Percentiles rank a stretch among this genome's conserved stretches.
phyloP scores from a whole-genome alignment of 352 stramenopile genomes.

The Globisporangium irregulare region DNA sequence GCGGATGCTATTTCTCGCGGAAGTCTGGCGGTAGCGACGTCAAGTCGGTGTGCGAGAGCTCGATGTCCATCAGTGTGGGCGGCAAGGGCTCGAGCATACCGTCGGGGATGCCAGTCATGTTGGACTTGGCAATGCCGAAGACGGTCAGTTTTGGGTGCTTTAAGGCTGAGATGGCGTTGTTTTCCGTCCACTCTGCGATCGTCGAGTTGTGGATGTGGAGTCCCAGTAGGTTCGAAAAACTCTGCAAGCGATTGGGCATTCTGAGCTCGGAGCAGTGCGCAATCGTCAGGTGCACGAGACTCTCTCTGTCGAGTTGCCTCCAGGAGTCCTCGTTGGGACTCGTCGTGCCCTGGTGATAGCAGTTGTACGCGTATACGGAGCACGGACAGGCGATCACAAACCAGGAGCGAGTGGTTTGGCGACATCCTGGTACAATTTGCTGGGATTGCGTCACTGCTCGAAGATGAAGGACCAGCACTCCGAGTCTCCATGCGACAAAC shows the following conservation, averaged over 20 bases:
- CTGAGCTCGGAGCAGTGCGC: constrained; percentile 9
- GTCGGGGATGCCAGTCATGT: constrained; percentile 11
- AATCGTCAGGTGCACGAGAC: constrained; percentile 12
- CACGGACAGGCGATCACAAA: constrained; percentile 23
- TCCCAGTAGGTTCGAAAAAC: constrained; percentile 5
- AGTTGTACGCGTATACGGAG: constrained; percentile 24
- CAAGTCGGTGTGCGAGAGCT: constrained; percentile 13
- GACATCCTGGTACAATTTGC: background rate
- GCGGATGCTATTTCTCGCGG: constrained; percentile 6
- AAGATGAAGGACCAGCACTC: constrained; percentile 16
- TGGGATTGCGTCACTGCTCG: constrained; percentile 1
- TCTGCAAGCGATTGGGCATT: background rate
- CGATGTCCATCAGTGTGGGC: background rate
- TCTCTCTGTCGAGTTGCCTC: background rate
- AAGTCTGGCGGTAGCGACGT: constrained; percentile 13
- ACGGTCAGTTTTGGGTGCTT: constrained; percentile 7
- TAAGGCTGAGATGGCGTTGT: background rate
- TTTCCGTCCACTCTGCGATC: constrained; percentile 7
- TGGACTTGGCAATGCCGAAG: constrained; percentile 5
- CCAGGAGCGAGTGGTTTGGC: background rate
- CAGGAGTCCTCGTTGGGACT: constrained; percentile 4
- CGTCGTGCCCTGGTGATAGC: background rate
- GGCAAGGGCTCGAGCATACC: constrained; percentile 10
- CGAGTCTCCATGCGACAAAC: constrained; percentile 25
- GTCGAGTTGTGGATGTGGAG: constrained; percentile 14